Evolutionary conservation across 805 yeast genomes (phyloP), one percentile per base, ranked within the genome.

Genomic region (Kluyveromyces aestuarii): DNA sequence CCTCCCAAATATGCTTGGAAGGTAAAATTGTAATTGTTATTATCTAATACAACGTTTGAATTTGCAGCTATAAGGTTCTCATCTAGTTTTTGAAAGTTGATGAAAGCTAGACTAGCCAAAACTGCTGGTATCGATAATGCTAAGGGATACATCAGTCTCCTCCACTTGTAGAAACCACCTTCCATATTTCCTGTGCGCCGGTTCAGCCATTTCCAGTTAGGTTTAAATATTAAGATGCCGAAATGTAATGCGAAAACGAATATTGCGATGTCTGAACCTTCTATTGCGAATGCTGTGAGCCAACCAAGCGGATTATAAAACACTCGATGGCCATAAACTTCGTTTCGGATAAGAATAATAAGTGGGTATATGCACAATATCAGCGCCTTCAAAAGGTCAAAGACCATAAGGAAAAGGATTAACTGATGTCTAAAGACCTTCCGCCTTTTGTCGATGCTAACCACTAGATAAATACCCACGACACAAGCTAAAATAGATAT

Each of bases 221-320:
- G 87, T 50, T 72, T 70, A 63, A 87, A 85, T 5, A 89, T 83
- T 30, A 87, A 68, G 40, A 88, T 60, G 27, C 80, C 87, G 9
- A 91, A 84, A 66, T 89, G 96, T 14, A 88, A 66, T 1, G 96
- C 96, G 67, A 89, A 84, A 36, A 83, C 75, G 33, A 87, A 69
- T 46, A 88, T 89, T 16, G 93, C 89, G 36, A 87, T 60, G 65
- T 89, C 97, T 1, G 90, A 88, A 18, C 95, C 95, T 64, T 87
- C 95, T 13, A 85, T 83, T 19, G 87, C 75, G 38, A 81, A 73
- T 2, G 90, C 86, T 1, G 95, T 84, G 64, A 87, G 81, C 72
- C 85, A 88, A 2, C 96, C 96, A 36, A 84, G 74, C 5, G 80
- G 77, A 58, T 81, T 79, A 56, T 82, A 78, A 59, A 84, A 79